These are phyloP conservation scores for Fusarium goolgardi DNA, from an alignment of 2,329 filamentous ascomycete species.

Conservation along the genomic window DNA sequence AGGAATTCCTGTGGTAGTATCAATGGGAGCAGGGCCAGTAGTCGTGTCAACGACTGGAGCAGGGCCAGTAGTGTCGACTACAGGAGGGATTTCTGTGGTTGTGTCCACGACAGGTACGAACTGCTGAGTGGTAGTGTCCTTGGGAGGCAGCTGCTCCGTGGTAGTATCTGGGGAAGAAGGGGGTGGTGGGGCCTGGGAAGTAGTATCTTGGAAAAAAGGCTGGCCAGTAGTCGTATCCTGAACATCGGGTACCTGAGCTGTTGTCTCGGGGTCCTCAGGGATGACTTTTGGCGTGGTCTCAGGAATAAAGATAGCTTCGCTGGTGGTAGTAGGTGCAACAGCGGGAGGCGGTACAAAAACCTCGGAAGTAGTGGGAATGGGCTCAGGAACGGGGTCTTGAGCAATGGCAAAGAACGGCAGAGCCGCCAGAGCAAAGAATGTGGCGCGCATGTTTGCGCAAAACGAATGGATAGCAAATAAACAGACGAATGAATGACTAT, in stretches of 20 bases:
- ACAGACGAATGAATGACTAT: neutral
- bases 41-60: no score
- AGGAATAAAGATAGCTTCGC: neutral
- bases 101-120: no score
- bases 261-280: neutral
- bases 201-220: neutral
- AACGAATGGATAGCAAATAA: constrained; percentile 1
- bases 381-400: constrained; percentile 10
- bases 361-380: neutral
- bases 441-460: no score
- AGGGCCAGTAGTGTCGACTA: neutral
- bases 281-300: neutral
- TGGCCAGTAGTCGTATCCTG: constrained; percentile 1
- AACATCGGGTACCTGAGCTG: neutral
- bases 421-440: constrained; percentile 22
- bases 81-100: neutral
- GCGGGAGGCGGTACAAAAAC: neutral
- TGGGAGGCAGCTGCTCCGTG: neutral
- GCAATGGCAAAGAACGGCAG: constrained; percentile 26
- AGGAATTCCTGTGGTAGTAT: neutral
- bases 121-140: no score
- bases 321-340: neutral
- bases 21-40: no score
- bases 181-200: neutral
- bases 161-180: neutral